Evolutionary conservation across 768 basidiomycete species (phyloP).

Genomic region (Boletus sensibilis): DNA sequence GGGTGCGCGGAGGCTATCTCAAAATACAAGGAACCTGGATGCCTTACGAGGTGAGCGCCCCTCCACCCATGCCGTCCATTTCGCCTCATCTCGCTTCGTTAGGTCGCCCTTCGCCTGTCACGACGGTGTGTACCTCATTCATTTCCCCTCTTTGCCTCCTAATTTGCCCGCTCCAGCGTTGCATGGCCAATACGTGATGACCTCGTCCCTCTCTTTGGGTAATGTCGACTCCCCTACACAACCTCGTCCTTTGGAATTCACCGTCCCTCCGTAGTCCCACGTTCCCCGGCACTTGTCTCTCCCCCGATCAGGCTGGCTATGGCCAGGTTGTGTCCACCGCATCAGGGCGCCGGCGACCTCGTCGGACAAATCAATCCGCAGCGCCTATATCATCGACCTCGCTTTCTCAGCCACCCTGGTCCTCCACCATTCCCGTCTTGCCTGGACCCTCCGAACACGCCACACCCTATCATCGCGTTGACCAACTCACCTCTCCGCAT

Average conservation of each 20-base stretch:
- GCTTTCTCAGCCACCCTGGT: constrained; percentile 44
- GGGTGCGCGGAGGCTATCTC: constrained; percentile 84
- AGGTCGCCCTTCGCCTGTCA: constrained; percentile 79
- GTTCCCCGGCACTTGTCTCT: constrained; percentile 79
- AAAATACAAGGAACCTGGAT: constrained; percentile 96
- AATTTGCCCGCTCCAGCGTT: constrained; percentile 48
- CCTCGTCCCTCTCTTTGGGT: constrained; percentile 88
- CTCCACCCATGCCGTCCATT: constrained; percentile 11
- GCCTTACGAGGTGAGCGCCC: constrained; percentile 72
- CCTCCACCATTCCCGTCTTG: constrained; percentile 42
- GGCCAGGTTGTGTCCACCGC: constrained; percentile 74
- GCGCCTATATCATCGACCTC: constrained; percentile 32
- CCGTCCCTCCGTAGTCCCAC: constrained; percentile 55
- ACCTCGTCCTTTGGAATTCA: constrained; percentile 9
- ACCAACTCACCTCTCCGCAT: constrained; percentile 26
- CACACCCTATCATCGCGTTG: constrained; percentile 23
- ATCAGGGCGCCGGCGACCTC: constrained; percentile 58
- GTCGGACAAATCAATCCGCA: constrained; percentile 48
- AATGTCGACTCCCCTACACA: constrained; percentile 18
- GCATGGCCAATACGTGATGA: constrained; percentile 88
- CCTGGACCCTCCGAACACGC: constrained; percentile 26
- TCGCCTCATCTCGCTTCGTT: constrained; percentile 25
- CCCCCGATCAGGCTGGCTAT: constrained; percentile 83
- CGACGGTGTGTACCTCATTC: constrained; percentile 57
- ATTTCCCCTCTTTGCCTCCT: constrained; percentile 11